Evolutionary conservation across 2,329 filamentous ascomycete genomes (phyloP).

Genomic region (Colletotrichum acutatum): DNA sequence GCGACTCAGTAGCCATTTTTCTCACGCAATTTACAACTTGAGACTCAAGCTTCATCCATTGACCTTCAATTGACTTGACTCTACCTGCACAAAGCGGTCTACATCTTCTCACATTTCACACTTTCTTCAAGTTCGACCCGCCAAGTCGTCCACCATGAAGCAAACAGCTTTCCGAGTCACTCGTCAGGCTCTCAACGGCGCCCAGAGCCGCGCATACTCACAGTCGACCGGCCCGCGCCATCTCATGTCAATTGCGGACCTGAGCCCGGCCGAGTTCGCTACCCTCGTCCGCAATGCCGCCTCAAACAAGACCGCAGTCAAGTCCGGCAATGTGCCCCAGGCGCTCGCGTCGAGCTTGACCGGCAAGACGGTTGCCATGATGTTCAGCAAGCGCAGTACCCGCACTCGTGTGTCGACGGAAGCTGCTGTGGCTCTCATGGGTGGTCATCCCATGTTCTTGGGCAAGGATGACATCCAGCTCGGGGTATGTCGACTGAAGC

Average conservation of each 20-base stretch:
- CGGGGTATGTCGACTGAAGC: constrained; percentile 68
- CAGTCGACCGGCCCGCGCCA: constrained; percentile 72
- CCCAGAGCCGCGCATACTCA: constrained; percentile 58
- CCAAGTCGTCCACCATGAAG: constrained; percentile 45
- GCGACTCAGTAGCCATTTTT: constrained; percentile 6
- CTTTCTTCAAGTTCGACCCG: background rate
- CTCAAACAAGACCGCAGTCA: constrained; percentile 80
- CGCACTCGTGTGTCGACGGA: constrained; percentile 94
- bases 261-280: constrained; percentile 82
- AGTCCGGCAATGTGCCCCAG: constrained; percentile 71
- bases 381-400: constrained; percentile 96
- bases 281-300: constrained; percentile 86
- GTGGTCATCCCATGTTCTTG: constrained; percentile 95
- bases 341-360: constrained; percentile 71
- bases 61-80: background rate
- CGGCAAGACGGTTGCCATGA: constrained; percentile 89
- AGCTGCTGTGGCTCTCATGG: constrained; percentile 86
- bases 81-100: constrained; percentile 5
- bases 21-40: background rate
- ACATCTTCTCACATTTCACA: background rate
- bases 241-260: constrained; percentile 90
- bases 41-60: background rate
- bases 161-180: constrained; percentile 46
- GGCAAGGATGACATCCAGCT: constrained; percentile 97
- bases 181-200: constrained; percentile 46